Base-by-base conservation (phyloP, 2,329 filamentous ascomycete species). In the Arthrobotrys sinensis region DNA sequence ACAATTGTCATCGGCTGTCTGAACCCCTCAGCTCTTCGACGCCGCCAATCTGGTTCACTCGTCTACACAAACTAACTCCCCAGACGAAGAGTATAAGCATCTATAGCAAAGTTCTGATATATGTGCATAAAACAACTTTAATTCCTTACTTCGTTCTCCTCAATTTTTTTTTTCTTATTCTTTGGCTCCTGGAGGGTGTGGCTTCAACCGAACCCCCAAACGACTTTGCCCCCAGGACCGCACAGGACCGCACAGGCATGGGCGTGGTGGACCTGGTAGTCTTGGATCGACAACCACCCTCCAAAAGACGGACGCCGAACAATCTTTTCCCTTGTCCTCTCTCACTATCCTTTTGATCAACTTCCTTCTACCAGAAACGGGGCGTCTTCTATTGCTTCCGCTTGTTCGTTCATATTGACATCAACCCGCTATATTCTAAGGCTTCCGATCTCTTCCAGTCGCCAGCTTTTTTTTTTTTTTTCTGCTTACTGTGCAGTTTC, bases 121-220 rank as follows among this genome's bases (percentile, higher is more conserved):
- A 64, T 45, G 53, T 76, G 72, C 55, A 55, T 76, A 69, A 69
- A 66, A 69, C 65, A 76, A 76, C 72, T 70, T 77, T 77, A 71
- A 77, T 77, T 71, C 73, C 50, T 66, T 62, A 52, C 50, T 63
- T 43, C 14, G 12, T 66, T 36, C 64, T 45, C 38, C 19, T 55
- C 48, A 5, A 2, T 55, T 57, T 53, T 46, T 68, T 28, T 68
- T 57, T 19, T 68, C 21, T 55, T 67, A 21, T 55, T 55, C 7
- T 21, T 63, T 53, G 10, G 32, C 67, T 52, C 19, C 36, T 57
- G 66, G 72, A 76, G 71, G 73, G 66, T 77, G 72, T 76, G 66
- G 73, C 73, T 77, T 77, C 38, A 43, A 70, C 36, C 7, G 50
- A 60, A 45, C 32, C 69, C 64, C 65, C 65, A 69, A 70, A 62